Conservation (phyloP, 352 stramenopile species). For the Pythium brachiatum region DNA sequence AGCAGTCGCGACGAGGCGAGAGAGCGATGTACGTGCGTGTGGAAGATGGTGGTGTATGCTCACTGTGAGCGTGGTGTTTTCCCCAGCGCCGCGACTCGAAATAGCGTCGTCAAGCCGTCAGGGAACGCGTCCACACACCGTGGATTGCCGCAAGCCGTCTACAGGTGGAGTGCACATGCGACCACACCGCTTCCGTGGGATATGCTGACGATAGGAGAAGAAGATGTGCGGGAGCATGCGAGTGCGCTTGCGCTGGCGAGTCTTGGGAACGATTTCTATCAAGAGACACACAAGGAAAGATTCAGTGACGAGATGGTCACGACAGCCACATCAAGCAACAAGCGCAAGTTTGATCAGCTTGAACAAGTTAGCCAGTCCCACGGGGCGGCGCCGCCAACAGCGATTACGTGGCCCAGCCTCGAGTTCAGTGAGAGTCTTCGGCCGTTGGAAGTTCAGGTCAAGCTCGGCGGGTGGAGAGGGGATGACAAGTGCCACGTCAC, state of each 20-base stretch:
- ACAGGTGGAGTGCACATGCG: background rate
- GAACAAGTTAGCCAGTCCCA: background rate
- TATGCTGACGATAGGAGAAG: background rate
- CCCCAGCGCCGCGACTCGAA: background rate
- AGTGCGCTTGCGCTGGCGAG: slow-evolving; percentile 24
- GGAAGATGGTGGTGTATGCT: background rate
- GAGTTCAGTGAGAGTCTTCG: slow-evolving; percentile 31
- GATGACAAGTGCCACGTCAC: slow-evolving; percentile 5
- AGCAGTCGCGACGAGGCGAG: background rate
- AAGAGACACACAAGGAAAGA: too few relatives aligned
- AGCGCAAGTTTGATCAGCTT: slow-evolving; percentile 14
- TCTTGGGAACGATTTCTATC: too few relatives aligned
- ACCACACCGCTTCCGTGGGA: background rate
- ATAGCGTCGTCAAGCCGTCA: background rate
- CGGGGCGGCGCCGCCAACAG: background rate
- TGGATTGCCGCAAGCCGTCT: too few relatives aligned
- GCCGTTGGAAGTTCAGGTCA: slow-evolving; percentile 54
- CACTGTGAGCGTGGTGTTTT: background rate
- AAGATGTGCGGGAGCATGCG: slow-evolving; percentile 14
- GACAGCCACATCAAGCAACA: background rate
- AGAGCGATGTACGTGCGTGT: background rate
- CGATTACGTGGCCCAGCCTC: slow-evolving; percentile 22
- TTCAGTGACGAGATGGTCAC: background rate
- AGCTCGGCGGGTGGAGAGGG: slow-evolving; percentile 9
- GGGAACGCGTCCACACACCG: background rate